Conservation (phyloP, 306 rosid genomes). For the Pueraria montana region DNA sequence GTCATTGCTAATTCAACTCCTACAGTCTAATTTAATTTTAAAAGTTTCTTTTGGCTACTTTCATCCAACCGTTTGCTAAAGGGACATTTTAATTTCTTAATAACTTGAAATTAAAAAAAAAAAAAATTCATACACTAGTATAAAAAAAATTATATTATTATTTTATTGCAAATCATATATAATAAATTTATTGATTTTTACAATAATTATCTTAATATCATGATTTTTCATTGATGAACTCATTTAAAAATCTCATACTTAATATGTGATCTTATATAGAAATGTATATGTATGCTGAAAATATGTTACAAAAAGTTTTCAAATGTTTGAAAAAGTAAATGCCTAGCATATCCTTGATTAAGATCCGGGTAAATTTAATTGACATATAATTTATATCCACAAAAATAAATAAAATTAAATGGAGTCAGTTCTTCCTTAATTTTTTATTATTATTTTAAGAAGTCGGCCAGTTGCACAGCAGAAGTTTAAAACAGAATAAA, state of each 20-base stretch:
- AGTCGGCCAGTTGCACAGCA: conserved; percentile 43
- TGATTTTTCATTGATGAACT: no score
- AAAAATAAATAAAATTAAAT: background rate
- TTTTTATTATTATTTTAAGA: background rate
- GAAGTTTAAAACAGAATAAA: conserved; percentile 26
- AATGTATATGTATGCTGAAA: background rate
- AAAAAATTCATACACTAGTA: no score
- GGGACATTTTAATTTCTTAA: conserved; percentile 9
- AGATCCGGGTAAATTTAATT: background rate
- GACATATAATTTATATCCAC: background rate
- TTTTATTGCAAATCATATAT: no score
- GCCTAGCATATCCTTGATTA: background rate
- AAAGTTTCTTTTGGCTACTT: background rate
- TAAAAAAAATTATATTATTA: no score
- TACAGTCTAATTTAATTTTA: background rate
- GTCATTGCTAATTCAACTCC: conserved; percentile 24
- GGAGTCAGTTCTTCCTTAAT: background rate
- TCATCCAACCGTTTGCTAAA: background rate
- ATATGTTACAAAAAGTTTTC: background rate
- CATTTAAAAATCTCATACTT: background rate
- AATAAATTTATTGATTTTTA: no score
- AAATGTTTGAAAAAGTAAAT: background rate
- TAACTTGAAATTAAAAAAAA: no score
- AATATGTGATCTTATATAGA: background rate
- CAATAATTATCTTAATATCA: no score